Evolutionary conservation across 2,329 filamentous ascomycete species (phyloP).

Genomic region (Torrubiella hemipterigena): DNA sequence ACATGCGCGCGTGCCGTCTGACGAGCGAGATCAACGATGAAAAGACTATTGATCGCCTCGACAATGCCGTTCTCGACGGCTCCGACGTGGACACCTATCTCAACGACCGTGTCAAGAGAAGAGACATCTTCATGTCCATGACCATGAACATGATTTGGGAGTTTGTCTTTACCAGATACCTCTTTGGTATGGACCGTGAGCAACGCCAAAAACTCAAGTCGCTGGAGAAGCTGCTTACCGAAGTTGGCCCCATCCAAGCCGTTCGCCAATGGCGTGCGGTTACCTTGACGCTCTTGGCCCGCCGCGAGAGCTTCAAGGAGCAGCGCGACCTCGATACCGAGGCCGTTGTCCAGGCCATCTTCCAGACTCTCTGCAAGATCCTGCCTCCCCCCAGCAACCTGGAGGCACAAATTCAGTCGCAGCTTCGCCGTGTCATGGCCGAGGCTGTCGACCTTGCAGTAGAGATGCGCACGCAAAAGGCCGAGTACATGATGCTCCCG

Average conservation of each 20-base stretch:
- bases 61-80: slow-evolving; percentile 89
- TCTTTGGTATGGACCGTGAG: slow-evolving; percentile 97
- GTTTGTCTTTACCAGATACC: slow-evolving; percentile 92
- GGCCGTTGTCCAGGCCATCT: slow-evolving; percentile 79
- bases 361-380: slow-evolving; percentile 70
- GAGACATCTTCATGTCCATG: slow-evolving; percentile 96
- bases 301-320: slow-evolving; percentile 63
- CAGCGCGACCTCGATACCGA: slow-evolving; percentile 87
- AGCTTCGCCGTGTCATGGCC: slow-evolving; percentile 76
- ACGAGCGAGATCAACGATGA: slow-evolving; percentile 81
- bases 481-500: slow-evolving; percentile 97
- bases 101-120: slow-evolving; percentile 72
- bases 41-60: slow-evolving; percentile 85
- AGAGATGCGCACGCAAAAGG: slow-evolving; percentile 93
- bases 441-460: slow-evolving; percentile 84
- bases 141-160: slow-evolving; percentile 99
- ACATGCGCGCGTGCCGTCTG: slow-evolving; percentile 74
- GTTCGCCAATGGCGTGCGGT: slow-evolving; percentile 96
- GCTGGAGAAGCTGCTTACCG: slow-evolving; percentile 79
- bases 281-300: slow-evolving; percentile 78
- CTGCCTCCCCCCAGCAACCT: slow-evolving; percentile 77
- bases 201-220: slow-evolving; percentile 96
- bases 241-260: slow-evolving; percentile 78
- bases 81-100: slow-evolving; percentile 86
- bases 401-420: slow-evolving; percentile 68